phyloP scores from a whole-genome alignment of 2,329 filamentous ascomycete genomes.

The Aureobasidium vineae region DNA sequence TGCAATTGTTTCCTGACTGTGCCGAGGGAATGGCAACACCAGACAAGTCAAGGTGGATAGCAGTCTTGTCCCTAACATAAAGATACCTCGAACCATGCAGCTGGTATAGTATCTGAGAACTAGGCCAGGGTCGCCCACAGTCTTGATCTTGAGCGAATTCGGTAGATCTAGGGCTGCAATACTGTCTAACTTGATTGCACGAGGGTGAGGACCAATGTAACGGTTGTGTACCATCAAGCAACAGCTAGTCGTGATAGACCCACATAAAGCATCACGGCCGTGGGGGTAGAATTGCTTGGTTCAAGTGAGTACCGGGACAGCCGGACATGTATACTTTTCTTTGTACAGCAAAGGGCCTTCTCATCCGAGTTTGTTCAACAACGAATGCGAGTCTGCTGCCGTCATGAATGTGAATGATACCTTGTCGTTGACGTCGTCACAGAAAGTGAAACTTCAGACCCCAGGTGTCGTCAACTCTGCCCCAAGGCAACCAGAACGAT shows the following conservation, averaged over 20 bases:
- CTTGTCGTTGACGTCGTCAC: neutral
- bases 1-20: neutral
- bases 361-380: neutral
- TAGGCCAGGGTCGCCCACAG: neutral
- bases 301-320: neutral
- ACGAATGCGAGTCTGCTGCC: neutral
- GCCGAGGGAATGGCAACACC: neutral
- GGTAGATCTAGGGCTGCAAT: neutral
- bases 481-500: neutral
- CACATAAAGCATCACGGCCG: neutral
- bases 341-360: neutral
- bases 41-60: neutral
- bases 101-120: neutral
- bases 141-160: neutral
- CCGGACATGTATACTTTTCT: neutral
- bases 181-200: neutral
- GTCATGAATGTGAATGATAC: neutral
- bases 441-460: neutral
- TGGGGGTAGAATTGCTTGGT: neutral
- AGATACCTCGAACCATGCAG: neutral
- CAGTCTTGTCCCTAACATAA: neutral
- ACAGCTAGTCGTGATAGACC: neutral
- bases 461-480: neutral
- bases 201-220: neutral
- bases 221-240: neutral